Percentiles rank a stretch among this genome's conserved stretches.
Conservation (phyloP, 225 moss, liverwort and hornwort species). For the Bryum argenteum region DNA sequence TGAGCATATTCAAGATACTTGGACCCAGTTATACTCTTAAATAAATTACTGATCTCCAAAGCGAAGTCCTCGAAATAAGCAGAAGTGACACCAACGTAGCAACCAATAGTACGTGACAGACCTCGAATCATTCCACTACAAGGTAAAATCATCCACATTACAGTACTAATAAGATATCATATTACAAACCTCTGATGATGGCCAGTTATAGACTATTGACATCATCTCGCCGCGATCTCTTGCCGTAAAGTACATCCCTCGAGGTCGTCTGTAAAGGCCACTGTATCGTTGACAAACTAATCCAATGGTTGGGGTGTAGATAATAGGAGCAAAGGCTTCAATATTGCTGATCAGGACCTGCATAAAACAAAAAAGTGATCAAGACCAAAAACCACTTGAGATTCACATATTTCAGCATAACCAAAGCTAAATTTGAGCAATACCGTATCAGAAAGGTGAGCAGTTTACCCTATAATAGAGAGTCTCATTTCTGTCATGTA, state of each 20-base stretch:
- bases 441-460: constrained; percentile 14
- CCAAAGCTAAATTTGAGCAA: neutral
- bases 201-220: constrained; percentile 96
- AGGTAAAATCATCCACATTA: constrained; percentile 14
- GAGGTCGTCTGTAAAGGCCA: constrained; percentile 89
- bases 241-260: constrained; percentile 95
- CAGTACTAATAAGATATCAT: constrained; percentile 6
- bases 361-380: constrained; percentile 33
- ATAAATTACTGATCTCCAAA: constrained; percentile 13
- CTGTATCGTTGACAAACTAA: constrained; percentile 98
- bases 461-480: constrained; percentile 78
- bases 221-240: constrained; percentile 90
- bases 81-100: constrained; percentile 7
- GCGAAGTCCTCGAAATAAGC: neutral
- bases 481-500: constrained; percentile 97
- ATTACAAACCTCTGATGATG: constrained; percentile 70
- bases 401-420: neutral
- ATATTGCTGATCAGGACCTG: constrained; percentile 94
- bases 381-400: constrained; percentile 12
- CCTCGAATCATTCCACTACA: constrained; percentile 3
- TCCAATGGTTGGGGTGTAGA: constrained; percentile 96
- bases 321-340: constrained; percentile 84
- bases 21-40: constrained; percentile 6
- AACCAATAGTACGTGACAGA: constrained; percentile 11
- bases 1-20: constrained; percentile 14